Base-by-base conservation (phyloP, 2,329 filamentous ascomycete genomes). In the Ophiostoma quercus region DNA sequence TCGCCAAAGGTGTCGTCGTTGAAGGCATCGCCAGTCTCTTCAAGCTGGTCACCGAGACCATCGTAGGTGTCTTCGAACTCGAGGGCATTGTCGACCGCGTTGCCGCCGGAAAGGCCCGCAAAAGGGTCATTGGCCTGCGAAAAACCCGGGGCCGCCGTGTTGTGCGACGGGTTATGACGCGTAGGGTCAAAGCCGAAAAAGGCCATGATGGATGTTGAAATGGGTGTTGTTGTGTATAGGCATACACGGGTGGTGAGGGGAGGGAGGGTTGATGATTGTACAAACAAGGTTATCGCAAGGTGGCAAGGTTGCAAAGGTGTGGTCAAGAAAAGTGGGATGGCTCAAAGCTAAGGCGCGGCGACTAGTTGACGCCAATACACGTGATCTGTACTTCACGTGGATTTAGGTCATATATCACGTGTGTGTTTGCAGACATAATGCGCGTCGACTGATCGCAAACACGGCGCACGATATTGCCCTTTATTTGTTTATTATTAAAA, bases 31-130 rank as follows among this genome's bases (percentile, higher is more conserved):
- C 94, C 92, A 25, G 91, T 90, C 78, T 99, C 94, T 76, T 97
- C 90, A 47, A 99, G 88, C 79, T 91, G 88, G 77, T 97, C 91
- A 70, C 93, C 95, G 57, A 99, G 84, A 22, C 94, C 94, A 79
- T 99, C 95, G 78, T 98, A 98, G 51, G 94, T 98, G 77, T 99
- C 93, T 76, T 99, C 95, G 75, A 98, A 99, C 76, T 98, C 91
- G 76, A 84, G 78, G 32, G 81, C 83, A 72, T 85, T 86, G 74
- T 84, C 83, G 68, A 89, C 87, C 71, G 90, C 85, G 71, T 85
- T 84, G 67, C 83, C 85, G 75, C 84, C 84, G 71, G 91, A 89
- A 70, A 97, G 87, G 71, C 91, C 89, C 74, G 92, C 92, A 79
- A 98, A 98, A 54, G 94, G 92, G 80, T 99, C 93, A 75, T 91